phyloP scores from a whole-genome alignment of 73 alveolate genomes.

The Blepharisma stoltei region DNA sequence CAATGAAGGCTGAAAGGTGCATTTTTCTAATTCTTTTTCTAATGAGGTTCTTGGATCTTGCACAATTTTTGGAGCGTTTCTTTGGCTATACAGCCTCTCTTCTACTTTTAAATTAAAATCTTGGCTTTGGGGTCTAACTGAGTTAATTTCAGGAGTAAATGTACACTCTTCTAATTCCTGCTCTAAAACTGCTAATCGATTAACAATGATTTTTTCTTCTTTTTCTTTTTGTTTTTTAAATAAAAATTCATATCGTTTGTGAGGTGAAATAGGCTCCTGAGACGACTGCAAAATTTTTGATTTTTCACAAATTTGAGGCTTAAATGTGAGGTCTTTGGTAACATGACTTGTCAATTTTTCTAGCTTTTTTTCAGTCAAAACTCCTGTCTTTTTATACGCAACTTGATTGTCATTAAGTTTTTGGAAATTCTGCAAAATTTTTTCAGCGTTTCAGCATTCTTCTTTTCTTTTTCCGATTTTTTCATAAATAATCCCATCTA shows the following conservation, averaged over 20 bases:
- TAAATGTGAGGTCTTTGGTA: not conserved
- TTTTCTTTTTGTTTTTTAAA: slow-evolving; percentile 22
- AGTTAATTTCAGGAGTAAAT: slow-evolving; percentile 30
- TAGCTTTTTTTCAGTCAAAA: not conserved
- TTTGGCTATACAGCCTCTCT: slow-evolving; percentile 1
- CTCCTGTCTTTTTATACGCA: not conserved
- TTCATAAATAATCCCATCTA: not conserved
- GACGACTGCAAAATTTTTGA: not conserved
- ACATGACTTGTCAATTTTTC: not conserved
- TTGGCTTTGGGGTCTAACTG: not conserved
- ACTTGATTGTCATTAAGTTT: not conserved
- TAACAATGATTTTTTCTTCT: slow-evolving; percentile 21
- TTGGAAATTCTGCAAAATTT: not conserved
- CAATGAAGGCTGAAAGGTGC: slow-evolving; percentile 21
- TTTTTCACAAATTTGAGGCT: slow-evolving; percentile 25
- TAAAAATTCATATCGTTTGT: slow-evolving; percentile 21
- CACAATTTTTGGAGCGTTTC: slow-evolving; percentile 27
- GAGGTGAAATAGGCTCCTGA: not conserved
- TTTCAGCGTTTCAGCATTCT: not conserved
- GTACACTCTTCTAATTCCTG: slow-evolving; percentile 42
- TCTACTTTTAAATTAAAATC: too few species aligned
- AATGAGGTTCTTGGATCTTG: not conserved
- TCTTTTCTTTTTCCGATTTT: not conserved
- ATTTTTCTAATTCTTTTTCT: slow-evolving; percentile 21
- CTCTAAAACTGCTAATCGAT: not conserved